Percentiles rank a stretch among this genome's conserved stretches.
Conservation (phyloP, 495 filamentous ascomycete genomes). For the Penicillium manginii region DNA sequence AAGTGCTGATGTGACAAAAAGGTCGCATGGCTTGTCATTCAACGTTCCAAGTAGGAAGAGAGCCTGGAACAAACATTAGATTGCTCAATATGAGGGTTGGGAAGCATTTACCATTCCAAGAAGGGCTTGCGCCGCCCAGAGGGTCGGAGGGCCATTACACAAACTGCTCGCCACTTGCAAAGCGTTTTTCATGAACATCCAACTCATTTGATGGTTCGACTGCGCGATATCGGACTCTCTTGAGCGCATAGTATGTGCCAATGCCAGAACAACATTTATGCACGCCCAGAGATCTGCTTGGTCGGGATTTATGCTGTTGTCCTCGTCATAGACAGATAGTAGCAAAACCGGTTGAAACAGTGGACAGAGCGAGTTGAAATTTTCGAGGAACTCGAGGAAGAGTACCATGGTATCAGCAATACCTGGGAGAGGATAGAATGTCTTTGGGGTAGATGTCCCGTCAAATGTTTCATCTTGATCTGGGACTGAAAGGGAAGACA, state of each 20-base stretch:
- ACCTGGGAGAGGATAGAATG: background rate
- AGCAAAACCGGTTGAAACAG: background rate
- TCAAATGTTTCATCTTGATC: background rate
- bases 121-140: background rate
- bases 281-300: background rate
- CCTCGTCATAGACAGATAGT: background rate
- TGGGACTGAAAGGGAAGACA: background rate
- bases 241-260: background rate
- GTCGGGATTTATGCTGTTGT: background rate
- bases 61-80: background rate
- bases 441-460: background rate
- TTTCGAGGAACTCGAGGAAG: background rate
- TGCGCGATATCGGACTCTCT: background rate
- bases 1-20: background rate
- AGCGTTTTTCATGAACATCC: constrained; percentile 1
- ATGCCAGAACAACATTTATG: background rate
- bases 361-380: background rate
- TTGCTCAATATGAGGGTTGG: background rate
- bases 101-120: background rate
- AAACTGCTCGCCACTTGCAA: background rate
- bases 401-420: background rate
- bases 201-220: background rate
- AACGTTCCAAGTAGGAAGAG: background rate
- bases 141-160: background rate
- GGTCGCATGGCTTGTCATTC: background rate